phyloP scores from a whole-genome alignment of 495 filamentous ascomycete species.

The Lasiosphaeria hispida region DNA sequence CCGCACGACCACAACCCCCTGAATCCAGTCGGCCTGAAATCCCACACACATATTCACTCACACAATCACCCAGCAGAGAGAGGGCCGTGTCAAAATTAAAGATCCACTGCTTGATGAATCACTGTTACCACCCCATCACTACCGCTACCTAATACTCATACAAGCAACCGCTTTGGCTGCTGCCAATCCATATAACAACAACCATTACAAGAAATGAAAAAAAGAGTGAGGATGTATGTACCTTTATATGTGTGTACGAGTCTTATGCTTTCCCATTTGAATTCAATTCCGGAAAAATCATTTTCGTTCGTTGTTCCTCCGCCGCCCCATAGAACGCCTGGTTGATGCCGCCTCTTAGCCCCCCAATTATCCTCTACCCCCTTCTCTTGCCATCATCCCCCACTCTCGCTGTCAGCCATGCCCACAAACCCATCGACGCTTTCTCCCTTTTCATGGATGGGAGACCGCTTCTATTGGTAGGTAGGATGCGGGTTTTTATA shows the following conservation, averaged over 20 bases:
- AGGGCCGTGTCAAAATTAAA: too few species aligned
- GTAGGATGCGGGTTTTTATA: not conserved
- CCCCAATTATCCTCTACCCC: not conserved
- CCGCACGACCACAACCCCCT: too few species aligned
- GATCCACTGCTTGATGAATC: not conserved
- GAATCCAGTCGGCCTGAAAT: too few species aligned
- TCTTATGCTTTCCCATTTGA: not conserved
- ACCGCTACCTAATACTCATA: not conserved
- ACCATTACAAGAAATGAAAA: not conserved
- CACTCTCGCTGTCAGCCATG: not conserved
- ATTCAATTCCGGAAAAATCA: not conserved
- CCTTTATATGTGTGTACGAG: not conserved
- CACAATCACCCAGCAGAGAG: not conserved
- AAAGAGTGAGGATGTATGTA: slow-evolving; percentile 6
- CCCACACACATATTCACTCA: not conserved
- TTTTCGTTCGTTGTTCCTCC: not conserved
- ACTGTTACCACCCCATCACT: not conserved
- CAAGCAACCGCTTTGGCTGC: not conserved
- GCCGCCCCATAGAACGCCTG: not conserved
- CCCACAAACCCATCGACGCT: not conserved
- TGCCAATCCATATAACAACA: not conserved
- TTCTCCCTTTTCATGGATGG: not conserved
- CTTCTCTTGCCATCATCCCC: not conserved
- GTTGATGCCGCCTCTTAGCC: not conserved
- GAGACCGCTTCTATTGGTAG: slow-evolving; percentile 4